These are phyloP conservation scores for Taphrina flavorubra DNA, from an alignment of 1,139 yeast species.

Conservation along the genomic window DNA sequence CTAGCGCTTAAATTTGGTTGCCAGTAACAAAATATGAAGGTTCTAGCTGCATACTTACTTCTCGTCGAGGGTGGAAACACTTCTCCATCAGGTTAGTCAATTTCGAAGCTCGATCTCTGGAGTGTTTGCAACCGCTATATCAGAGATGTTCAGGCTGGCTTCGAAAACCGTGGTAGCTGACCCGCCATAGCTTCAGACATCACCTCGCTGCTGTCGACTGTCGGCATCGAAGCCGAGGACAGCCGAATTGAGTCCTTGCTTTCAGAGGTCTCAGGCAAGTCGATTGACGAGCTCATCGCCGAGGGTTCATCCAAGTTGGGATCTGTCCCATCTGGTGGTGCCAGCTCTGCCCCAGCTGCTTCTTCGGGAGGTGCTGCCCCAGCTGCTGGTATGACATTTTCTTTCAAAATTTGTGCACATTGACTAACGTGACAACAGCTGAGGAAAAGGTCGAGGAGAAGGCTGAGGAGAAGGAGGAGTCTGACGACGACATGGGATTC, in stretches of 20 bases:
- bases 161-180: constrained; percentile 1
- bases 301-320: constrained; percentile 96
- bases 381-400: constrained; percentile 64
- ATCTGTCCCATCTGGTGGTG: constrained; percentile 97
- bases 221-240: constrained; percentile 94
- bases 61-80: constrained; percentile 59
- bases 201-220: constrained; percentile 86
- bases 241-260: constrained; percentile 83
- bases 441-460: constrained; percentile 66
- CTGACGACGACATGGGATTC: constrained; percentile 62
- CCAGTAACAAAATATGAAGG: constrained; percentile 53
- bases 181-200: constrained; percentile 58
- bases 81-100: constrained; percentile 78
- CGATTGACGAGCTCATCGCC: constrained; percentile 86
- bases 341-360: constrained; percentile 75
- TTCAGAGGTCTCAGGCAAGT: constrained; percentile 93
- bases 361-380: constrained; percentile 73
- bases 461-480: constrained; percentile 64
- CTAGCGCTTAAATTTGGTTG: constrained; percentile 23
- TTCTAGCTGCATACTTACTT: constrained; percentile 59
- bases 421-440: constrained; percentile 19
- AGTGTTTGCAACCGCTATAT: not conserved
- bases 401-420: not conserved
- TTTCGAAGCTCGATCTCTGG: not conserved
- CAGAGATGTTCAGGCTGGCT: too few relatives aligned